phyloP scores from a whole-genome alignment of 2,329 filamentous ascomycete species.

The Akanthomyces lecanii region DNA sequence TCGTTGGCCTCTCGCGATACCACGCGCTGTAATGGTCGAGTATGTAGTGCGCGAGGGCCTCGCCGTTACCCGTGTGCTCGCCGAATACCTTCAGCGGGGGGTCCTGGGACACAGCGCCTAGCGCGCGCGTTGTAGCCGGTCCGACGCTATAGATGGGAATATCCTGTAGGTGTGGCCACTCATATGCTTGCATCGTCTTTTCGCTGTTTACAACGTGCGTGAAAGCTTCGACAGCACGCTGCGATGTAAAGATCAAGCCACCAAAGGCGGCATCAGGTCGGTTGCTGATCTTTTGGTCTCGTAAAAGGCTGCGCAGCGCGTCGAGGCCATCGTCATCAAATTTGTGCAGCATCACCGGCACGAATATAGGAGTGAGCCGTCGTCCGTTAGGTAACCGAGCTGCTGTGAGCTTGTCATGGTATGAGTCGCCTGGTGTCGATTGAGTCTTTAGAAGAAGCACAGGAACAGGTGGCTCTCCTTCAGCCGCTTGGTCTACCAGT shows the following conservation, averaged over 20 bases:
- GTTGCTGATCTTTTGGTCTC: conserved; percentile 37
- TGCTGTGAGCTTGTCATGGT: conserved; percentile 61
- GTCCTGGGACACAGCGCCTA: conserved; percentile 51
- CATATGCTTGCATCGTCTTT: conserved; percentile 9
- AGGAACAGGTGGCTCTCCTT: background rate
- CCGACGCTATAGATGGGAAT: conserved; percentile 73
- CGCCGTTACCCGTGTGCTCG: conserved; percentile 79
- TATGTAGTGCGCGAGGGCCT: conserved; percentile 73
- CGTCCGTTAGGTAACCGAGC: conserved; percentile 31
- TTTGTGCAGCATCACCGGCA: conserved; percentile 71
- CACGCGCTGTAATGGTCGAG: conserved; percentile 66
- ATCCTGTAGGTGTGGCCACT: conserved; percentile 52
- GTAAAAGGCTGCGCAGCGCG: conserved; percentile 49
- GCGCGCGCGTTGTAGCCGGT: conserved; percentile 72
- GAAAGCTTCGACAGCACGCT: conserved; percentile 78
- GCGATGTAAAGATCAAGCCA: conserved; percentile 80
- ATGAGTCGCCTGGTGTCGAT: conserved; percentile 66
- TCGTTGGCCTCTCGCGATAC: conserved; percentile 40
- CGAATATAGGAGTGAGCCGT: conserved; percentile 61
- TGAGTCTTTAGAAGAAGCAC: conserved; percentile 75
- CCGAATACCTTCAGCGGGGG: conserved; percentile 64
- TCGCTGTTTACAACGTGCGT: conserved; percentile 56
- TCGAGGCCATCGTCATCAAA: conserved; percentile 58
- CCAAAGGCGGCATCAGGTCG: conserved; percentile 50
- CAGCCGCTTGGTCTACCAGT: background rate